Evolutionary conservation across 768 basidiomycete species (phyloP).

Genomic region (Rhizopogon vesiculosus): DNA sequence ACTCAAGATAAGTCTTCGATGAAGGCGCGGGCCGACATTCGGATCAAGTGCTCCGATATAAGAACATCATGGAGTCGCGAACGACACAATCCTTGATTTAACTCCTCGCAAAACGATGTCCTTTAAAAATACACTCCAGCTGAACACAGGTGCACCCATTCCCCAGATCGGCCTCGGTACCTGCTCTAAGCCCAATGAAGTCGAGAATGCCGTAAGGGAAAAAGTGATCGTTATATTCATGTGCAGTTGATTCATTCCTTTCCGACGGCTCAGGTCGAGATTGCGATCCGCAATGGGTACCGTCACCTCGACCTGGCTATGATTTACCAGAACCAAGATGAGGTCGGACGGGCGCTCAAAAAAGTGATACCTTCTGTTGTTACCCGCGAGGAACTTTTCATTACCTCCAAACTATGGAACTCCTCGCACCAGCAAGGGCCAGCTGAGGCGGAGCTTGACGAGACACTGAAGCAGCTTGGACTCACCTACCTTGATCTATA

Average conservation of each 20-base stretch:
- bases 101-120: conserved; percentile 31
- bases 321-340: conserved; percentile 77
- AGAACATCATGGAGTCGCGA: background rate
- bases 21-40: background rate
- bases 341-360: conserved; percentile 69
- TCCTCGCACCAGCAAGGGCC: conserved; percentile 57
- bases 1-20: background rate
- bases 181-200: conserved; percentile 71
- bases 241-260: background rate
- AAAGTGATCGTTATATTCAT: background rate
- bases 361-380: conserved; percentile 76
- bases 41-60: background rate
- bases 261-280: conserved; percentile 51
- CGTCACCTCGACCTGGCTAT: conserved; percentile 82
- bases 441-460: conserved; percentile 72
- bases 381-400: conserved; percentile 75
- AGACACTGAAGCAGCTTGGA: conserved; percentile 69
- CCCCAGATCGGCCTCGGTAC: conserved; percentile 83
- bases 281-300: conserved; percentile 72
- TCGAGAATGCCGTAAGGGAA: conserved; percentile 59
- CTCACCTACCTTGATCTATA: conserved; percentile 80
- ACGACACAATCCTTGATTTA: background rate
- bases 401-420: conserved; percentile 86
- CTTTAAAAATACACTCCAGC: conserved; percentile 29
- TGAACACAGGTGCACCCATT: conserved; percentile 47